Percentiles rank a stretch among this genome's conserved stretches.
These are phyloP conservation scores for Talaromyces trachyspermus DNA, from an alignment of 495 filamentous ascomycete genomes.

Conservation along the genomic window DNA sequence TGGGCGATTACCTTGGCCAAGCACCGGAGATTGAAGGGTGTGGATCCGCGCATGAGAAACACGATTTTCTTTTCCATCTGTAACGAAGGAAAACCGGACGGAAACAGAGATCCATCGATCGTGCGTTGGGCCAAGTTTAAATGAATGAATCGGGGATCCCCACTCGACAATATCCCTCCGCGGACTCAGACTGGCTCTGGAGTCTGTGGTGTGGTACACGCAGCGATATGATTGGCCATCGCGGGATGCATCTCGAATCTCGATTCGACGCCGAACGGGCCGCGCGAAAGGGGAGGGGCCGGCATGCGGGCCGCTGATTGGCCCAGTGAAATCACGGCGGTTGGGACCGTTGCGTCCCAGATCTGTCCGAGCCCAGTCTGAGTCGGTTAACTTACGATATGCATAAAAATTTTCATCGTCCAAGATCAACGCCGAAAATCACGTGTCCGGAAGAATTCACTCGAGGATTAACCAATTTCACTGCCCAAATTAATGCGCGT, in stretches of 20 bases:
- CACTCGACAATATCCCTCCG: neutral
- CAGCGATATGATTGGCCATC: too few relatives aligned
- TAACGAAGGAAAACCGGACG: neutral
- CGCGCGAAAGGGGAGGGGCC: neutral
- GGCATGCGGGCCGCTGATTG: neutral
- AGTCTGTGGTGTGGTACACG: too few relatives aligned
- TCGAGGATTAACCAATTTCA: too few relatives aligned
- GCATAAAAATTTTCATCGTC: too few relatives aligned
- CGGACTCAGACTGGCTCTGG: too few relatives aligned
- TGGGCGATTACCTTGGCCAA: neutral
- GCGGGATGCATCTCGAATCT: conserved; percentile 4
- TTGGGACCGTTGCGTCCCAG: too few relatives aligned
- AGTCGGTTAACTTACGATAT: too few relatives aligned
- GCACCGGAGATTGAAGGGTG: neutral
- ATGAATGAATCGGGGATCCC: neutral
- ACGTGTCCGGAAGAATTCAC: too few relatives aligned
- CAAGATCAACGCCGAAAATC: too few relatives aligned
- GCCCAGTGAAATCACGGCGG: too few relatives aligned
- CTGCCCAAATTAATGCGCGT: too few relatives aligned
- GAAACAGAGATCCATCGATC: neutral
- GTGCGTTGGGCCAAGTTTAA: conserved; percentile 1
- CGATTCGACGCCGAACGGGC: neutral
- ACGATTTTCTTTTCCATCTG: neutral
- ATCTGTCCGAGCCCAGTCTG: too few relatives aligned
- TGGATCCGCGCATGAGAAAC: neutral